Base-by-base conservation (phyloP, 441 rosid genomes). In the Erodium moschatum region DNA sequence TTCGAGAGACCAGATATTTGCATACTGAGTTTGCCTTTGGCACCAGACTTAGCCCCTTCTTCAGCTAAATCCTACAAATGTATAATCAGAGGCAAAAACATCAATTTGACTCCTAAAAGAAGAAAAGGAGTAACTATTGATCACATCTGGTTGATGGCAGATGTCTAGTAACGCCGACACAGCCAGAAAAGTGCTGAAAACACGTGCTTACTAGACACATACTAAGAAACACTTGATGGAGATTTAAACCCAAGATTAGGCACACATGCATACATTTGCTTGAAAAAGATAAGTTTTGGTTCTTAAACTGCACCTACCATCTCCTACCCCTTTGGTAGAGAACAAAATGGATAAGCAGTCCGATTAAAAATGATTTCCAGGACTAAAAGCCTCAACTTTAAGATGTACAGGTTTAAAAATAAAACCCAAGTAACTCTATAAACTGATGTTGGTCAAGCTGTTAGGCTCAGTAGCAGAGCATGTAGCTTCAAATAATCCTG, bases 1-100 rank as follows among this genome's bases (percentile, higher is more conserved):
- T 82, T 85, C 15, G 84, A 66, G 66, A 78, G 82, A 68, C 74
- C 76, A 72, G 87, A 79, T 77, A 76, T 64, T 78, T 81, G 87
- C 73, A 70, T 35, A 19, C 71, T 56, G 56, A 65, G 83, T 81
- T 83, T 94, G 65, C 79, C 78, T 81, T 80, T 80, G 74, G 58
- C 56, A 27, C 76, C 52, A 67, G 77, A 70, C 72, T 77, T 77
- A 67, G 73, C 75, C 69, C 79, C 85, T 73, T 82, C 88, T 73
- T 79, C 85, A 67, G 82, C 78, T 61, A 64, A 75, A 70, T 73
- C 80, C 99, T 90, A 79, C 64, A 61, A 24, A 21, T 61, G 35
- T 27, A 61, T 61, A 75, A 64, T 71, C 66, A 81, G 65, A 72
- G 16, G 61, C 31, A 29, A 31, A 13, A 68, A 31, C 19, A 70